These are phyloP conservation scores for Rhipidocladum racemiflorum DNA, from an alignment of 176 grass and related monocot species.

Conservation along the genomic window DNA sequence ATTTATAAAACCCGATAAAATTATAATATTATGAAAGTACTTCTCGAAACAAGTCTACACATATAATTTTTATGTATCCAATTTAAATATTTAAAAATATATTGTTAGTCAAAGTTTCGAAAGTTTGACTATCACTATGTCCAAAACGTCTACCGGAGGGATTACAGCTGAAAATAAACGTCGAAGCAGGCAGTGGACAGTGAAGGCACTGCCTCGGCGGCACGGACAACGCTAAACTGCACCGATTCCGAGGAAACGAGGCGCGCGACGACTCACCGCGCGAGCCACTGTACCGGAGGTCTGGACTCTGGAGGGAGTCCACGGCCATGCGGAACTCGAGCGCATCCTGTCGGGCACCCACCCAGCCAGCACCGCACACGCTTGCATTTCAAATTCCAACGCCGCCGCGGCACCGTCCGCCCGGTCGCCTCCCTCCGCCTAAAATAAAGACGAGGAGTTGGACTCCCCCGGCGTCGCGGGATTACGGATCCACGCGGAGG, in stretches of 20 bases:
- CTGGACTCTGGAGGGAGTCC: background rate
- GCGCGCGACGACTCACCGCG: background rate
- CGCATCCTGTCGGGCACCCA: background rate
- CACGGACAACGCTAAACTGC: background rate
- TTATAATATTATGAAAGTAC: no score
- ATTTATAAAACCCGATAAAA: no score
- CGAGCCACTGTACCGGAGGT: background rate
- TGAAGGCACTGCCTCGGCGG: background rate
- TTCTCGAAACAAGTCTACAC: no score
- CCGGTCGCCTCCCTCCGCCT: constrained; percentile 3
- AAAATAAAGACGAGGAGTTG: background rate
- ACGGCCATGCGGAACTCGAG: background rate
- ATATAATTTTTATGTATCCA: no score
- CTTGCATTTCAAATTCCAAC: background rate
- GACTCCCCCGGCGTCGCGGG: background rate
- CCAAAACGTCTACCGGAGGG: no score
- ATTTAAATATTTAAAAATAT: no score
- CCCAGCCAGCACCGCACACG: background rate
- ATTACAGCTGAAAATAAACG: no score
- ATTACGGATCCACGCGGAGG: background rate
- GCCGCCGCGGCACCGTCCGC: background rate
- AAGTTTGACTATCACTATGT: no score
- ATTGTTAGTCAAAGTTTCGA: no score
- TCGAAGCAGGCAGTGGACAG: background rate
- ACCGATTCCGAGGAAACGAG: background rate